phyloP scores from a whole-genome alignment of 495 filamentous ascomycete species.

The Neurospora tetrasperma region DNA sequence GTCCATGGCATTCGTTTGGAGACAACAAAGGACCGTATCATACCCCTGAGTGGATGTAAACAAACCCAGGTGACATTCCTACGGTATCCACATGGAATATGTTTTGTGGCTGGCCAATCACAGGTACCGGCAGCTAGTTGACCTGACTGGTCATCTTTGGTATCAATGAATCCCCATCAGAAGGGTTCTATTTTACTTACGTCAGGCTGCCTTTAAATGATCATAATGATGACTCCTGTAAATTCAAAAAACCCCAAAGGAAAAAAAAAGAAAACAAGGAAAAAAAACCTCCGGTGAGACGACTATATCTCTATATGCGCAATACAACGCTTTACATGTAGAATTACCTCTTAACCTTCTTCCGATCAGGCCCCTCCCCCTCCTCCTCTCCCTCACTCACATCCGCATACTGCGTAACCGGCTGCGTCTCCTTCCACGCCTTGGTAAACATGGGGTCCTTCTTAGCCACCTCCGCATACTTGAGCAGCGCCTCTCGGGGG shows the following conservation, averaged over 20 bases:
- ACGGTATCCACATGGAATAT: background rate
- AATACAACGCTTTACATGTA: too few relatives aligned
- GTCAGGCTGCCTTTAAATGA: too few relatives aligned
- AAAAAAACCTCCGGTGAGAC: too few relatives aligned
- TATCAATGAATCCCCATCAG: background rate
- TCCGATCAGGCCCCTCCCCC: constrained; percentile 53
- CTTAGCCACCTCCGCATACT: constrained; percentile 89
- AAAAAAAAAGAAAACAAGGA: too few relatives aligned
- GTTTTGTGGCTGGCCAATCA: background rate
- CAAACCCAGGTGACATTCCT: background rate
- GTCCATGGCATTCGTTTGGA: background rate
- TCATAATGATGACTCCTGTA: too few relatives aligned
- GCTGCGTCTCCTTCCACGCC: constrained; percentile 88
- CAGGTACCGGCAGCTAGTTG: too few relatives aligned
- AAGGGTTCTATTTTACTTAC: background rate
- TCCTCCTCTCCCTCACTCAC: constrained; percentile 75
- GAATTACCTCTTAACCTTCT: constrained; percentile 43
- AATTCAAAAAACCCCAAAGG: too few relatives aligned
- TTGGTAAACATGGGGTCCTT: constrained; percentile 90
- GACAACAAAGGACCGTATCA: background rate
- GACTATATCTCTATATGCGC: too few relatives aligned
- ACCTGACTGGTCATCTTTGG: too few relatives aligned
- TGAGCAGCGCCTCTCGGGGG: constrained; percentile 83
- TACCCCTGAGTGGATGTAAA: background rate
- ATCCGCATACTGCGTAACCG: constrained; percentile 83